Evolutionary conservation across 2,329 filamentous ascomycete genomes (phyloP).

Genomic region (Penicillium brevicompactum): DNA sequence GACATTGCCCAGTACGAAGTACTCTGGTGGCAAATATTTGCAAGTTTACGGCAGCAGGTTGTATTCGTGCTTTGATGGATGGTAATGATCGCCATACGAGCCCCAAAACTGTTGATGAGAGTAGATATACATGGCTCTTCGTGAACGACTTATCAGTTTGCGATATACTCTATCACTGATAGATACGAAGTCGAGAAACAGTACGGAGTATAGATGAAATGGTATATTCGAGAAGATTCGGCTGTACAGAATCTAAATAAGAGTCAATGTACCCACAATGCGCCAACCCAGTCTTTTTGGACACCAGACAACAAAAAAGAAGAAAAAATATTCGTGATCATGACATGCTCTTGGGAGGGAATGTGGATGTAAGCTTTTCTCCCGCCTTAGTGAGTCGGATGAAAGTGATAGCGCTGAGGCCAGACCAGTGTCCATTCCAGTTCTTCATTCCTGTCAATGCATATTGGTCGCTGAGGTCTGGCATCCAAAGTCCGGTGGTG

Average conservation of each 20-base stretch:
- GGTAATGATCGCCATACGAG: too few species aligned
- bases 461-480: slow-evolving; percentile 70
- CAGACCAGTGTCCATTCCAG: slow-evolving; percentile 86
- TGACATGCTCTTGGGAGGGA: slow-evolving; percentile 69
- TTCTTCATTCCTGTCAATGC: slow-evolving; percentile 66
- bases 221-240: slow-evolving; percentile 12
- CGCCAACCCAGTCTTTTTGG: slow-evolving; percentile 20
- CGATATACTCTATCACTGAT: background rate
- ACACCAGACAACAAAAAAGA: slow-evolving; percentile 15
- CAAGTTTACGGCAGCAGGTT: too few species aligned
- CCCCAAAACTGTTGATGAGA: too few species aligned
- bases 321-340: slow-evolving; percentile 32
- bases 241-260: slow-evolving; percentile 19
- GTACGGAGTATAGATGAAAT: slow-evolving; percentile 1
- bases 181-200: background rate
- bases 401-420: slow-evolving; percentile 75
- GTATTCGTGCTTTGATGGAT: too few species aligned
- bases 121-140: too few species aligned
- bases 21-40: too few species aligned
- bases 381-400: slow-evolving; percentile 71
- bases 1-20: too few species aligned
- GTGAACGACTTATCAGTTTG: background rate
- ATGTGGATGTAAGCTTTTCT: slow-evolving; percentile 67
- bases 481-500: slow-evolving; percentile 76
- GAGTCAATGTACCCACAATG: slow-evolving; percentile 27